Evolutionary conservation across 768 basidiomycete genomes (phyloP), one percentile per base, ranked within the genome.

Genomic region (Calocybe gangraenosa): DNA sequence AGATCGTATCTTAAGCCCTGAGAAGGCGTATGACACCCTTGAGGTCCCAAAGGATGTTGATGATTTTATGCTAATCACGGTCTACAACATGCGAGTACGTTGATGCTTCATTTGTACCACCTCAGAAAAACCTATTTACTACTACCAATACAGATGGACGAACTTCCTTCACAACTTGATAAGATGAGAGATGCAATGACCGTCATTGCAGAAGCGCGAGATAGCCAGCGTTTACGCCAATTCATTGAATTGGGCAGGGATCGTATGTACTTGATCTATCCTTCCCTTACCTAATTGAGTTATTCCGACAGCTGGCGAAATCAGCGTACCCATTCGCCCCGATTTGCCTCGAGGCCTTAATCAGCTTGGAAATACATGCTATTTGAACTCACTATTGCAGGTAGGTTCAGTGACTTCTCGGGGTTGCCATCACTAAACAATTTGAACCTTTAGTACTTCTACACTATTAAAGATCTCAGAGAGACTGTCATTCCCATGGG

Each of bases 381-480:
- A 91, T 57, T 69, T 89, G 37, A 92, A 91, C 58, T 92, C 86
- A 30, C 68, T 87, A 44, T 67, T 87, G 14, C 87, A 83, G 70
- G 87, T 81, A 56, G 22, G 59, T 51, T 17, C 9, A 31, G 25
- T 32, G 33, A 39, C n/a, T 32, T 40, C 17, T 19, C 23, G n/a
- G 18, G 32, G 15, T 37, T 32, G 19, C 14, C 36, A 11, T 6
- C 11, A 18, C 39, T 19, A 44, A 7, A 48, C 38, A 35, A 23
- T 14, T 46, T 39, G 17, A 13, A 20, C 40, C 8, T 19, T n/a
- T 59, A 95, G 86, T 96, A 95, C 62, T 94, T 96, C 61, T 95
- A 92, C 62, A 95, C 92, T n/a, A 92, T 96, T 64, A 87, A 80
- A 58, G 89, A 93, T 28, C 76, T 96, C 20, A 78, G 93, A 23